Base-by-base conservation (phyloP, 441 rosid genomes). In the Dalechampia spathulata region DNA sequence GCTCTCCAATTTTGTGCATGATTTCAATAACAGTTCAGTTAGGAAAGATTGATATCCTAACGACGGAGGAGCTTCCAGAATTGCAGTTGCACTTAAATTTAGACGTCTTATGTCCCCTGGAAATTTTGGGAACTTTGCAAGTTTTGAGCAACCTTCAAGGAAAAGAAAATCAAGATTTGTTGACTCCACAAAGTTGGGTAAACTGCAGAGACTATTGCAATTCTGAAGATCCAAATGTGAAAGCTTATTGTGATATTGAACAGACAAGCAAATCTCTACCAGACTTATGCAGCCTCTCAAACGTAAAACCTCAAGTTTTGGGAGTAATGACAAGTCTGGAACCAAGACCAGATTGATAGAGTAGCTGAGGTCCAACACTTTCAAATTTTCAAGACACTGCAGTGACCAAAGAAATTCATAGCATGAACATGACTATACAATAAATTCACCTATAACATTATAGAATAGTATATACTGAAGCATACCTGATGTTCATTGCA, bases 401-500 rank as follows among this genome's bases (percentile, higher is more conserved):
- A 27, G 11, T 15, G 1, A 16, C n/a, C 25, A 12, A 11, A 1
- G 19, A 5, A 28, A 14, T 17, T 20, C 2, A 19, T 40, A 10
- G 72, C 51, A 30, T 60, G 49, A 37, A 28, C 57, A 4, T 36
- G 2, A 54, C 15, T 27, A 7, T 49, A 61, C 26, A 25, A 8
- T 21, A 38, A 56, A 63, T 15, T 45, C 11, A 7, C n/a, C 6
- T 30, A 8, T 5, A 1, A 23, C 22, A 22, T n/a, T n/a, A 40
- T 7, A 14, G 49, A 4, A 5, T 16, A 65, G 26, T 3, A 30
- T 30, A 30, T 16, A 16, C 34, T 30, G 8, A 30, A 30, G 8
- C 34, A 30, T 70, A 76, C 81, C 74, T 65, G 47, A 19, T 2
- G n/a, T 55, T 50, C 69, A n/a, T 54, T 60, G 76, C 71, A 73